Evolutionary conservation across 2,329 filamentous ascomycete species (phyloP).

Genomic region (Hypoxylon sp.): DNA sequence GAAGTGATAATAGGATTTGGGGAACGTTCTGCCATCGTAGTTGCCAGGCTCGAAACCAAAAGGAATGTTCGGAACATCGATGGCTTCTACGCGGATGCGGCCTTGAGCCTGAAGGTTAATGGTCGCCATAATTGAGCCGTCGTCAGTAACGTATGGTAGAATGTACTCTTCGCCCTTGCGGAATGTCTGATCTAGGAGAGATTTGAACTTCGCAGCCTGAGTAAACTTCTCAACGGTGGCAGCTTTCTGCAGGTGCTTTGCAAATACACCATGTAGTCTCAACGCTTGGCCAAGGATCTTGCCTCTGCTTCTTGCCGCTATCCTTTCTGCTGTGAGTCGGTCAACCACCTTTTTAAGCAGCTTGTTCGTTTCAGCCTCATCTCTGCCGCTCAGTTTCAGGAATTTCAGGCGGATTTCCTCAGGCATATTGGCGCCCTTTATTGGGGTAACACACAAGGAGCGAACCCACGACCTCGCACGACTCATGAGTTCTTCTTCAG

Average conservation of each 20-base stretch:
- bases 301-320: constrained; percentile 73
- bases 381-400: constrained; percentile 61
- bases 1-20: constrained; percentile 76
- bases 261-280: constrained; percentile 72
- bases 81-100: constrained; percentile 67
- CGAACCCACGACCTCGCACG: constrained; percentile 73
- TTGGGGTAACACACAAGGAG: constrained; percentile 69
- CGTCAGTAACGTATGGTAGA: constrained; percentile 63
- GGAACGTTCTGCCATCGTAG: constrained; percentile 78
- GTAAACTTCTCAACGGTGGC: constrained; percentile 68
- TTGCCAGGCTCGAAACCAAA: constrained; percentile 80
- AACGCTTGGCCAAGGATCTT: constrained; percentile 74
- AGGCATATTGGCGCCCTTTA: constrained; percentile 55
- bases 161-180: constrained; percentile 46
- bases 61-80: constrained; percentile 72
- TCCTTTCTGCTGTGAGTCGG: constrained; percentile 63
- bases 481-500: constrained; percentile 54
- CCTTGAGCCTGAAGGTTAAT: constrained; percentile 75
- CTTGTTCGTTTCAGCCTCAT: constrained; percentile 58
- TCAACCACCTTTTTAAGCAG: constrained; percentile 65
- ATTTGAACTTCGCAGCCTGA: constrained; percentile 73
- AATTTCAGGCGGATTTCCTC: constrained; percentile 67
- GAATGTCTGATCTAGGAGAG: constrained; percentile 70
- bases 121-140: constrained; percentile 77
- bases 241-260: constrained; percentile 69